Base-by-base conservation (phyloP, 2,329 filamentous ascomycete species). In the Trichoderma atroviride region DNA sequence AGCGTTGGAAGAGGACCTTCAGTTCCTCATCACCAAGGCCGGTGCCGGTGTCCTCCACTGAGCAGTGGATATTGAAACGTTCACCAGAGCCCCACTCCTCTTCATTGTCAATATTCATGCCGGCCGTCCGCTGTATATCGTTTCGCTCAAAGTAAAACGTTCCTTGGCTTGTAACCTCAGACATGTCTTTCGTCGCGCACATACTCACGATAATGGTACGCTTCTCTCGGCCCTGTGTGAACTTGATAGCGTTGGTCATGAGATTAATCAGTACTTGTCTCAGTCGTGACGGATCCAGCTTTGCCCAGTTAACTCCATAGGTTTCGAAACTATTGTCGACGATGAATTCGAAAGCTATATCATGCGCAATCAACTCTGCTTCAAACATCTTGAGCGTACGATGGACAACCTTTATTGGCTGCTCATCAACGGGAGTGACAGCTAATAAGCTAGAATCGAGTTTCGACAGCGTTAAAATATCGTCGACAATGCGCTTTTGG, bases 321-420 rank as follows among this genome's bases (percentile, higher is more conserved):
- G 87, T 83, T 16, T 86, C 82, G 76, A 91, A 93, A 0, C 89
- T 89, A 56, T 89, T 84, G 73, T 92, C 89, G 52, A 94, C 86
- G 1, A 84, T 83, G 73, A 93, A 91, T 50, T 89, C 85, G 78
- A 93, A 87, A 64, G 88, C 84, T 70, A 95, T 94, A 55, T 89
- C 88, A 69, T 92, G 90, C 9, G 89, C 89, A 57, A 88, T 84
- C 16, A 95, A 80, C 76, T 95, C 92, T 10, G 90, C 85, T 78
- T 94, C 91, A 74, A 94, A 93, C 88, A 95, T 93, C 77, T 92
- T 92, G 55, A 93, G 79, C 1, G 90, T 90, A 40, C 88, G 83
- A 71, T 91, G 87, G 2, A 92, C 88, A 9, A 92, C 87, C 29
- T 87, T 85, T 43, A 92, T 79, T 0, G 91, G 91, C 74, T 92